Conservation (phyloP, 805 yeast species). For the Cephaloascus albidus region DNA sequence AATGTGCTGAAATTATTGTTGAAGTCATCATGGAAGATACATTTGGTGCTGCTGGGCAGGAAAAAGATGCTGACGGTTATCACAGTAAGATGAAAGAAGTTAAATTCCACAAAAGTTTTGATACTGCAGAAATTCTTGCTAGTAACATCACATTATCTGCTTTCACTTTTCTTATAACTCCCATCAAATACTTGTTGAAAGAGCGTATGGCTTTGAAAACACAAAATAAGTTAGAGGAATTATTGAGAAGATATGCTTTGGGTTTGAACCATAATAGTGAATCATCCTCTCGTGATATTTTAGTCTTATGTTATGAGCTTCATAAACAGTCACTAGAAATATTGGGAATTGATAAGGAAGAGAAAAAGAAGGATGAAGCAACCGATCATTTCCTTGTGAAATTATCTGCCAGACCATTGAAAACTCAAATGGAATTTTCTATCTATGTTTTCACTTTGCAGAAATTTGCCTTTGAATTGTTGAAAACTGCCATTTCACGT, state of each 20-base stretch:
- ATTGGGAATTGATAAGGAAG: slow-evolving; percentile 8
- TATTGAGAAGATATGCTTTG: slow-evolving; percentile 64
- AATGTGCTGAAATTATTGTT: slow-evolving; percentile 45
- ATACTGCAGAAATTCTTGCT: slow-evolving; percentile 74
- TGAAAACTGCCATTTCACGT: slow-evolving; percentile 61
- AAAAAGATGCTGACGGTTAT: slow-evolving; percentile 92
- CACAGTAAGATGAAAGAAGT: slow-evolving; percentile 82
- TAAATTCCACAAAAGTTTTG: slow-evolving; percentile 79
- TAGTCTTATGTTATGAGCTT: slow-evolving; percentile 68
- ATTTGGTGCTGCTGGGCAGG: slow-evolving; percentile 88
- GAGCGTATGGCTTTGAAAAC: slow-evolving; percentile 60
- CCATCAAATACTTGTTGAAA: slow-evolving; percentile 51
- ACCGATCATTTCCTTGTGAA: slow-evolving; percentile 71
- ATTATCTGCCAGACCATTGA: slow-evolving; percentile 48
- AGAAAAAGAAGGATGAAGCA: slow-evolving; percentile 23
- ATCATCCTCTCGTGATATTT: slow-evolving; percentile 43
- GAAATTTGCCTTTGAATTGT: slow-evolving; percentile 65
- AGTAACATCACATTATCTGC: slow-evolving; percentile 47
- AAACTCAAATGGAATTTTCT: slow-evolving; percentile 46
- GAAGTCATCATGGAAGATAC: slow-evolving; percentile 83
- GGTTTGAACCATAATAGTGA: slow-evolving; percentile 72
- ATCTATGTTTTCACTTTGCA: slow-evolving; percentile 55
- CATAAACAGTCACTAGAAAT: slow-evolving; percentile 40
- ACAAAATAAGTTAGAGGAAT: slow-evolving; percentile 70
- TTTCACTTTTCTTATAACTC: slow-evolving; percentile 53